Base-by-base conservation (phyloP, 2,329 filamentous ascomycete species). In the Verticillium nubilum region DNA sequence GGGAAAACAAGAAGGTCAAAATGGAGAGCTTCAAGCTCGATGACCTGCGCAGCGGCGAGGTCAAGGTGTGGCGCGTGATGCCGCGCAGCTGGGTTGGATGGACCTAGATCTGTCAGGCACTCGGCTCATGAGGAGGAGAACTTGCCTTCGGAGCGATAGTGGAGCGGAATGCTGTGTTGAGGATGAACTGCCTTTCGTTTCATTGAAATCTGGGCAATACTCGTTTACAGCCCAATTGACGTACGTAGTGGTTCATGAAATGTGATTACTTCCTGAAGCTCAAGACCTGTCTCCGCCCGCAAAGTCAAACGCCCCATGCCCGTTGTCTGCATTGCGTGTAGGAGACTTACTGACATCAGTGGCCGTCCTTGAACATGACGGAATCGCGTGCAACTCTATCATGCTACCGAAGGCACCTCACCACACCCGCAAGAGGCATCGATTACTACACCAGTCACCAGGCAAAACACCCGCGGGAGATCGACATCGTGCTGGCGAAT, bases 61-160 rank as follows among this genome's bases (percentile, higher is more conserved):
- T 97, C 67, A 94, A 95, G 79, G 92, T 99, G 62, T 99, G 95
- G 95, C 86, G 95, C 60, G 90, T 97, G 53, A 96, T 98, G 86
- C 90, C 91, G 42, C 84, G 91, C 68, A 88, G 84, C 70, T 99
- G 93, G 92, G 87, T 98, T 57, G 92, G 93, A 26, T 98, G 94
- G 95, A 88, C 82, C 67, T 86, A 84, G 79, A 73, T 15, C 7
- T 9, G 52, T 13, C n/a, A 3, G 19, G 17, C 42, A 2, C n/a
- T 9, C n/a, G n/a, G 42, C 9, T 12, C 23, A 7, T n/a, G 12
- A 10, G 33, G 23, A 28, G 23, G 53, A 58, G 58, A 2, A 28
- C 26, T 37, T 19, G 15, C 4, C 58, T 53, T 47, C 9, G 47
- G 28, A 47, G 37, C 28, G 42, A 28, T 59, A 28, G 27, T 29